Evolutionary conservation across 495 filamentous ascomycete genomes (phyloP), one percentile per base, ranked within the genome.

Genomic region (Aspergillus asperescens): DNA sequence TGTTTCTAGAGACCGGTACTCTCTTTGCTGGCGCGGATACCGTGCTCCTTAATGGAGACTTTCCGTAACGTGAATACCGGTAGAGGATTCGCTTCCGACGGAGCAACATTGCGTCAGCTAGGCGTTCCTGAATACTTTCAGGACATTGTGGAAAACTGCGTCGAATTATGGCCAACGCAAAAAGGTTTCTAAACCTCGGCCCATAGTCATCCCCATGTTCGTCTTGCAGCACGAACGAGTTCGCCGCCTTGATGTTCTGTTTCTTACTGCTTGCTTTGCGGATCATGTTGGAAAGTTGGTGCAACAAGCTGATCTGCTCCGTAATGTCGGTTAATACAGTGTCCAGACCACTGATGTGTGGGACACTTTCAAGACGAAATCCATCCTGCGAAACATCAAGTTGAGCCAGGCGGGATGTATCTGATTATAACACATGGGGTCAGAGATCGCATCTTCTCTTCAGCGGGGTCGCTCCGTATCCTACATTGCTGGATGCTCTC

Each of bases 241-340:
- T 35, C 5, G 52, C 35, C 4, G 37, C 44, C 16, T 25, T 55
- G 24, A 34, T 15, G 13, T 48, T 49, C 10, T 48, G 52, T 0
- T 22, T 28, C 16, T 42, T 20, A 0, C 38, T 44, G 28, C 44
- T 55, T 35, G 44, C 52, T 44, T 34, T 48, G 5, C 52, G 44
- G 8, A 55, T 48, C 8, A 19, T 55, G 52, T 55, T 55, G 15
- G 44, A 55, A 13, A 55, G 44, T 15, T 49, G 35, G 19, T 55
- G 45, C 25, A 55, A 8, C 25, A 55, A 34, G 31, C 7, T 53
- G 42, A 53, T 53, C 15, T 53, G 18, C 41, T 53, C 50, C 8
- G 41, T 22, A 2, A 53, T 46, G 16, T 35, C 32, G 18, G 13
- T 22, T 20, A 39, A 12, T 7, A 39, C 10, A 23, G 41, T 12